Percentiles rank a stretch among this genome's conserved stretches.
phyloP scores from a whole-genome alignment of 2,329 filamentous ascomycete species.

The Arthroderma uncinatum region DNA sequence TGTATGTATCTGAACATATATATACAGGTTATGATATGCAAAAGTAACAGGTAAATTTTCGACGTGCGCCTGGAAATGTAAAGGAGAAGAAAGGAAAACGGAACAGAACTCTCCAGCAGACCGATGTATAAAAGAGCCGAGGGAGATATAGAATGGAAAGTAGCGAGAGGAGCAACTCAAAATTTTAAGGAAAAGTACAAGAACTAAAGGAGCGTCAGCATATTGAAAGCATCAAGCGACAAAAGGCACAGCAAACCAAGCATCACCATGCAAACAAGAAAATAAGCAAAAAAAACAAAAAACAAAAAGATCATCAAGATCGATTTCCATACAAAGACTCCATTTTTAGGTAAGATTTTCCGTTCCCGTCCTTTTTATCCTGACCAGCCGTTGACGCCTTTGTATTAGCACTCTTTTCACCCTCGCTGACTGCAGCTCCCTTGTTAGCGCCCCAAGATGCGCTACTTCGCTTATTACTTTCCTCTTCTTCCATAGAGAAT shows the following conservation, averaged over 20 bases:
- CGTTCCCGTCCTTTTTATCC: conserved; percentile 8
- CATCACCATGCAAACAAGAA: neutral
- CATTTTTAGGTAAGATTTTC: conserved; percentile 10
- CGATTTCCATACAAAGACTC: conserved; percentile 12
- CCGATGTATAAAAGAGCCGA: neutral
- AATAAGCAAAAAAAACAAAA: neutral
- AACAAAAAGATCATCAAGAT: conserved; percentile 4
- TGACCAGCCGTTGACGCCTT: conserved; percentile 5
- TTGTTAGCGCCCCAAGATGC: conserved; percentile 27
- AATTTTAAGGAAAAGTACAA: neutral
- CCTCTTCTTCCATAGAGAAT: conserved; percentile 43
- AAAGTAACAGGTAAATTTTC: conserved; percentile 3
- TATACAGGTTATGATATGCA: conserved; percentile 3
- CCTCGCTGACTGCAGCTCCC: conserved; percentile 20
- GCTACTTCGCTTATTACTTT: conserved; percentile 34
- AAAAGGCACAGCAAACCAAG: neutral
- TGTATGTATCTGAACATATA: conserved; percentile 4
- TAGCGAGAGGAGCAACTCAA: neutral
- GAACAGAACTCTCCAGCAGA: neutral
- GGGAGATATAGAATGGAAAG: neutral
- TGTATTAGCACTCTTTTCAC: conserved; percentile 7
- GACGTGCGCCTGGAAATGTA: neutral
- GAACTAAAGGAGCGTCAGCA: neutral
- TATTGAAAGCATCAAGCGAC: neutral
- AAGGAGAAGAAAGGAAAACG: neutral